phyloP scores from a whole-genome alignment of 1,284 basidiomycete species.

The Apiotrichum sp. region DNA sequence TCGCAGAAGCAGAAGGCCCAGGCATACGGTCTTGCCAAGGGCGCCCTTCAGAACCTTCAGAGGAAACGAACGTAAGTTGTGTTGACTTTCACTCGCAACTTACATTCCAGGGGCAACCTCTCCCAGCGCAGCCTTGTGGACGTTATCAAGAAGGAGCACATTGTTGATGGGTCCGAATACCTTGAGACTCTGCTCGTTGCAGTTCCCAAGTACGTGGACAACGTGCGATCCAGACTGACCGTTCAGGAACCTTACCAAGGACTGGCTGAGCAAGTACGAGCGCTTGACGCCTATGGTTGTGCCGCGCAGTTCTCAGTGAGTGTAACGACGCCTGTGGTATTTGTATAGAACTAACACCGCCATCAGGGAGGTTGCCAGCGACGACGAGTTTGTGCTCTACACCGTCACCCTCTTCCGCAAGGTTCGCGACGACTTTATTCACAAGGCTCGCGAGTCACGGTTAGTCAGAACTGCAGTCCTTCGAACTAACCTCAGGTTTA shows the following conservation, averaged over 20 bases:
- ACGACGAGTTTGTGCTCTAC: slow-evolving; percentile 85
- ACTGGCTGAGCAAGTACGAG: slow-evolving; percentile 88
- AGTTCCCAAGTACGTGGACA: slow-evolving; percentile 69
- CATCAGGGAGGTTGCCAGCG: slow-evolving; percentile 59
- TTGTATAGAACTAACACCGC: neutral
- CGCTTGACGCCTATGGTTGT: slow-evolving; percentile 84
- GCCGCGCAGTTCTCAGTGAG: slow-evolving; percentile 83
- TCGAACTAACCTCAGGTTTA: slow-evolving; percentile 56
- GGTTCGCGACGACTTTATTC: slow-evolving; percentile 84
- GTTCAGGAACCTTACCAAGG: slow-evolving; percentile 69
- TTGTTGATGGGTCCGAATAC: slow-evolving; percentile 77
- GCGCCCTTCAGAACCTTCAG: slow-evolving; percentile 85
- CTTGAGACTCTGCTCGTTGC: slow-evolving; percentile 89
- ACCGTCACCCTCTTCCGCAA: slow-evolving; percentile 86
- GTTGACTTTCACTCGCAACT: neutral
- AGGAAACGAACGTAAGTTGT: slow-evolving; percentile 78
- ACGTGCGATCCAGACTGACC: slow-evolving; percentile 1
- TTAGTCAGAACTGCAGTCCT: slow-evolving; percentile 39
- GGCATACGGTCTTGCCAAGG: slow-evolving; percentile 91
- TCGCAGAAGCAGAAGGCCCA: slow-evolving; percentile 84
- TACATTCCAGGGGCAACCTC: slow-evolving; percentile 71
- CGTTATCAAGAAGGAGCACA: slow-evolving; percentile 73
- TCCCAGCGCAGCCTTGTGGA: slow-evolving; percentile 81
- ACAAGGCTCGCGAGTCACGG: slow-evolving; percentile 95
- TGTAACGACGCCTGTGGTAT: slow-evolving; percentile 6